phyloP scores from a whole-genome alignment of 805 yeast species.

The Sungouiella blattae region DNA sequence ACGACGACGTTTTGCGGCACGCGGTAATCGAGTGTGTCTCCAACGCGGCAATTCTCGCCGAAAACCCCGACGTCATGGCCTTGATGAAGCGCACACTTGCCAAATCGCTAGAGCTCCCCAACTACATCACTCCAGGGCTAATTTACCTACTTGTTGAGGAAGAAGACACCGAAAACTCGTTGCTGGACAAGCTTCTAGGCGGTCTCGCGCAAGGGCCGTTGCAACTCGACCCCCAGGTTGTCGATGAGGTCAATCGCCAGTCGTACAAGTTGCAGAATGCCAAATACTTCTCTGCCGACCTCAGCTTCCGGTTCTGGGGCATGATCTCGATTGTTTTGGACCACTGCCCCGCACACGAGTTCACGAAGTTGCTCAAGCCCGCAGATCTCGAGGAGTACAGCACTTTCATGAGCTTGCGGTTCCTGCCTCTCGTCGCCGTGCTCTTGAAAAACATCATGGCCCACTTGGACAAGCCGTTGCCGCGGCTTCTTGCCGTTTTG shows the following conservation, averaged over 20 bases:
- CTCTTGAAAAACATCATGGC: conserved; percentile 54
- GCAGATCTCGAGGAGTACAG: conserved; percentile 33
- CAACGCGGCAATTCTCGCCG: background rate
- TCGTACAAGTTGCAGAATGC: conserved; percentile 53
- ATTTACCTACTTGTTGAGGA: conserved; percentile 1
- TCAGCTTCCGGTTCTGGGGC: conserved; percentile 48
- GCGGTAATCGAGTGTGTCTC: background rate
- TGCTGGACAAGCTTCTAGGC: background rate
- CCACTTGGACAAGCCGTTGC: conserved; percentile 46
- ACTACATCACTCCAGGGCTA: background rate
- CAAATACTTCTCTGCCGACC: conserved; percentile 38
- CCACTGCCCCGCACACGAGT: conserved; percentile 9
- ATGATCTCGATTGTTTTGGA: conserved; percentile 33
- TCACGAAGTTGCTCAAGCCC: conserved; percentile 22
- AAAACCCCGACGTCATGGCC: background rate
- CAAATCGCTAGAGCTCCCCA: background rate
- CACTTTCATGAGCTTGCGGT: conserved; percentile 26
- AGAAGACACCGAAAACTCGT: conserved; percentile 16
- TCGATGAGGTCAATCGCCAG: conserved; percentile 56
- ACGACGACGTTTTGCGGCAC: background rate
- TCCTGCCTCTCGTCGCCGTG: conserved; percentile 35
- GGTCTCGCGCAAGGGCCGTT: background rate
- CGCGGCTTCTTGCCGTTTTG: conserved; percentile 53
- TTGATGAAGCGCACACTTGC: background rate
- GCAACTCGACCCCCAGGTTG: conserved; percentile 17